Evolutionary conservation across 1,284 basidiomycete genomes (phyloP).

Genomic region (Stygiomarasmius scandens): DNA sequence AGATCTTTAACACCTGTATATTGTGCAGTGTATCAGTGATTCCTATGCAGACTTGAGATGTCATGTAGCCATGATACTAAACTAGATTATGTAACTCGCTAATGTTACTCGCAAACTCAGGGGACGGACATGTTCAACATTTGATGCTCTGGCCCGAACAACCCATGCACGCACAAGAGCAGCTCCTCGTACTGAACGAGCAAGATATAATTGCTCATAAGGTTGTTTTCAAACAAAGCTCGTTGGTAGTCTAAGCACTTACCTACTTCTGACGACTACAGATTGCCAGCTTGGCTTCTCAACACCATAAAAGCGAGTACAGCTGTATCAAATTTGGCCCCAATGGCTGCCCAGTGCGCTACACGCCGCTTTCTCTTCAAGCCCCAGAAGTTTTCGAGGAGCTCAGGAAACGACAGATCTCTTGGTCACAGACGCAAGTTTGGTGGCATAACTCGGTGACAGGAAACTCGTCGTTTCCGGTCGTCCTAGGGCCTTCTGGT

Average conservation of each 20-base stretch:
- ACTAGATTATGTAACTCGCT: background rate
- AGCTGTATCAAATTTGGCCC: slow-evolving; percentile 76
- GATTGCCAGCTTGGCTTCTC: slow-evolving; percentile 69
- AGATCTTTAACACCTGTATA: background rate
- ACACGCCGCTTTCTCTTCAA: slow-evolving; percentile 73
- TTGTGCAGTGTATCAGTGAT: too few species aligned
- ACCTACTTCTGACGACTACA: slow-evolving; percentile 23
- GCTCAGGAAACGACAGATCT: slow-evolving; percentile 63
- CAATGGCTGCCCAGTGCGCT: slow-evolving; percentile 58
- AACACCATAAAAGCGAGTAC: slow-evolving; percentile 82
- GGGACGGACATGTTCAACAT: background rate
- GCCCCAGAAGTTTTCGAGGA: slow-evolving; percentile 65
- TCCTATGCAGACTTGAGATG: too few species aligned
- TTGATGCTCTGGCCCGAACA: background rate
- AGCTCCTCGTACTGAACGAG: background rate
- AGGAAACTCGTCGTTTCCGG: slow-evolving; percentile 19
- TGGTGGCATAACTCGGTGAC: slow-evolving; percentile 54
- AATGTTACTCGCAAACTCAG: background rate
- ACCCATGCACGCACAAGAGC: background rate
- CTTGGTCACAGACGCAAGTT: slow-evolving; percentile 42
- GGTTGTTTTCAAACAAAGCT: background rate
- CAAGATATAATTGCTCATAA: background rate
- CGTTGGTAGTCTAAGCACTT: background rate
- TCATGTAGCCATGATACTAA: background rate
- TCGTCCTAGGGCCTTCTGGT: slow-evolving; percentile 32